Evolutionary conservation across 805 yeast species (phyloP).

Genomic region (Sugiyamaella marilandica): DNA sequence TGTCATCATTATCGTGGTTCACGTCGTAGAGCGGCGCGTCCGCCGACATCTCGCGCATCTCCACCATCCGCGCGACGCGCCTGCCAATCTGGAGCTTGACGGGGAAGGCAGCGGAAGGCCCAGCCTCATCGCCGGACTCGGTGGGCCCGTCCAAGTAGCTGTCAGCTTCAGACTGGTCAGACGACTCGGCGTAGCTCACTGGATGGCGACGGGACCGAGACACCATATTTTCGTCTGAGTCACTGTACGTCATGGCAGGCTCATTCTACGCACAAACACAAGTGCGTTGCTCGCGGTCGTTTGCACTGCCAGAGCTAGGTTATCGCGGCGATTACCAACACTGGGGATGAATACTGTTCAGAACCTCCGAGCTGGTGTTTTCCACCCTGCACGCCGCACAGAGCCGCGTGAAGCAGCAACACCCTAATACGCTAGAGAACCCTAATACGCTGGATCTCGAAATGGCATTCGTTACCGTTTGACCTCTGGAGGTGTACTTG

Average conservation of each 20-base stretch:
- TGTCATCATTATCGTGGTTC: conserved; percentile 9
- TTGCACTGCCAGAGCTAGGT: no score
- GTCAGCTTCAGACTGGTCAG: not conserved
- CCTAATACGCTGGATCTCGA: no score
- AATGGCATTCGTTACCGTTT: no score
- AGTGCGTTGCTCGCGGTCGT: no score
- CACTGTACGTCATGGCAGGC: conserved; percentile 1
- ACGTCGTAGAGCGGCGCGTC: conserved; percentile 4
- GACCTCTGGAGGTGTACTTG: no score
- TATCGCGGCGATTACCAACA: no score
- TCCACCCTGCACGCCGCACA: no score
- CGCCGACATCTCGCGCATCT: conserved; percentile 5
- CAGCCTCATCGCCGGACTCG: not conserved
- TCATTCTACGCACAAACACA: not conserved
- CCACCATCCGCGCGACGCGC: conserved; percentile 12
- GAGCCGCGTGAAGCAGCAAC: no score
- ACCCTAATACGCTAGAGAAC: no score
- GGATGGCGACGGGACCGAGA: not conserved
- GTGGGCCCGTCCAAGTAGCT: not conserved
- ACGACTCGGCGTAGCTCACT: not conserved
- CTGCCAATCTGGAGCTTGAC: conserved; percentile 20
- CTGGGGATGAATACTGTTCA: no score
- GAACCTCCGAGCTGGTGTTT: no score
- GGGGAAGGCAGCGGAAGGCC: conserved; percentile 8
- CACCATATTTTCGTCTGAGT: not conserved